Percentiles rank a stretch among this genome's conserved stretches.
Conservation (phyloP, 306 rosid species). For the Sicyos edulis region DNA sequence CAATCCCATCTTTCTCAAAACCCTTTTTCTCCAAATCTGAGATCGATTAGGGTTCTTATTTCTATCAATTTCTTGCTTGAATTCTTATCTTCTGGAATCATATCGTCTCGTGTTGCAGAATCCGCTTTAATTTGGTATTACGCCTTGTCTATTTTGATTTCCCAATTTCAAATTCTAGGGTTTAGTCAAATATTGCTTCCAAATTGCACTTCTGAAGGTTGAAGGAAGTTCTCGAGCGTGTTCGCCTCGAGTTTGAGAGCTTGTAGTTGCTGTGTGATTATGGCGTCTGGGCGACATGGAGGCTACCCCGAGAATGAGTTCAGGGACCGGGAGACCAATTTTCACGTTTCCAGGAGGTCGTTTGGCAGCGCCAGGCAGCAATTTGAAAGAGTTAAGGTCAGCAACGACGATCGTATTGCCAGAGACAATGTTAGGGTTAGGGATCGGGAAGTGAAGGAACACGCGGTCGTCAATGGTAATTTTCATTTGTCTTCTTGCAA, state of each 20-base stretch:
- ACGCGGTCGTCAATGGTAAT: constrained; percentile 44
- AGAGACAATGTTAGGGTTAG: constrained; percentile 59
- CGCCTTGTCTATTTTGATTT: not conserved
- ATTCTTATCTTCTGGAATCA: not conserved
- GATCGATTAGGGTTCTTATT: constrained; percentile 1
- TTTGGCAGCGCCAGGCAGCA: constrained; percentile 54
- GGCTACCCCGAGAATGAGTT: constrained; percentile 73
- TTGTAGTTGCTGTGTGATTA: constrained; percentile 25
- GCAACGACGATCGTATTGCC: constrained; percentile 38
- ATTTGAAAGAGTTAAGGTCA: constrained; percentile 35
- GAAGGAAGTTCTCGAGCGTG: not conserved
- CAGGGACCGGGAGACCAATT: constrained; percentile 65
- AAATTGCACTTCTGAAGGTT: not conserved
- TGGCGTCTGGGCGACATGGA: constrained; percentile 94
- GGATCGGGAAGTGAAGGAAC: constrained; percentile 56
- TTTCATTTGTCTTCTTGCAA: constrained; percentile 44
- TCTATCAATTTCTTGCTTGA: not conserved
- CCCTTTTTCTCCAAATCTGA: not conserved
- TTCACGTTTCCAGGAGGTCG: constrained; percentile 31
- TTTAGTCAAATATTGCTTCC: not conserved
- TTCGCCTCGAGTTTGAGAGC: constrained; percentile 10
- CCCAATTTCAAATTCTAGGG: not conserved
- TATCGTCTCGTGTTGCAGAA: constrained; percentile 4
- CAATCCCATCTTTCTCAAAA: not conserved
- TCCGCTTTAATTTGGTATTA: not conserved